phyloP scores from a whole-genome alignment of 2,329 filamentous ascomycete species.

The Paramyrothecium roridum region DNA sequence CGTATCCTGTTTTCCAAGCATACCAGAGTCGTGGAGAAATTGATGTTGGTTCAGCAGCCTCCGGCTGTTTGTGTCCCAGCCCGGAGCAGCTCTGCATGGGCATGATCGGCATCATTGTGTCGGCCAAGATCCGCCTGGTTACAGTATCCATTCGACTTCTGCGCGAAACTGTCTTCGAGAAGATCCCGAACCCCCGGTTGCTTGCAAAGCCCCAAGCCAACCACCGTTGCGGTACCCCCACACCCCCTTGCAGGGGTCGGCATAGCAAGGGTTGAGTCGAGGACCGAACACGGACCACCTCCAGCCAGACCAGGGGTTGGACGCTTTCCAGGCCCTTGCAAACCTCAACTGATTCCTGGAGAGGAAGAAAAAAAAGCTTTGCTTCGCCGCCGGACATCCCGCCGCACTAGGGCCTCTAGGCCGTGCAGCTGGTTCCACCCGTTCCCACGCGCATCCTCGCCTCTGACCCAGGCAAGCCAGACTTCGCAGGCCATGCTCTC shows the following conservation, averaged over 20 bases:
- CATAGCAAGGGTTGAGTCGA: neutral
- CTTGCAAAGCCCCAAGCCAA: neutral
- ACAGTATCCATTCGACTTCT: neutral
- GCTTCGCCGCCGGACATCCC: constrained; percentile 20
- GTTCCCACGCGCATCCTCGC: constrained; percentile 6
- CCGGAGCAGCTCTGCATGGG: neutral
- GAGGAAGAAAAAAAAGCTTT: constrained; percentile 9
- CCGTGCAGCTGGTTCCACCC: constrained; percentile 13
- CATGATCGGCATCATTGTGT: neutral
- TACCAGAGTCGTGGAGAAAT: neutral
- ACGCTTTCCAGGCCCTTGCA: no score
- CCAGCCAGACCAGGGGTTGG: neutral
- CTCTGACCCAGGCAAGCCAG: neutral
- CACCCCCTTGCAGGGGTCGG: neutral
- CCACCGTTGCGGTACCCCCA: neutral
- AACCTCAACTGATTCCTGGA: neutral
- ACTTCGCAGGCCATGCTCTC: no score
- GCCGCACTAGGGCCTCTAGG: constrained; percentile 24
- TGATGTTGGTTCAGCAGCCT: neutral
- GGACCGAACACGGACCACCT: neutral
- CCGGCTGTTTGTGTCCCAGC: neutral
- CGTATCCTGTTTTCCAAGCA: neutral
- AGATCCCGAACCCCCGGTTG: neutral
- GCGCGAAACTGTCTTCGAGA: neutral
- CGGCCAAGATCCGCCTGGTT: neutral